A percentile compares a stretch with the other conserved stretches of the same genome.
phyloP scores from a whole-genome alignment of 352 stramenopile genomes.

The Phytophthora pistaciae region DNA sequence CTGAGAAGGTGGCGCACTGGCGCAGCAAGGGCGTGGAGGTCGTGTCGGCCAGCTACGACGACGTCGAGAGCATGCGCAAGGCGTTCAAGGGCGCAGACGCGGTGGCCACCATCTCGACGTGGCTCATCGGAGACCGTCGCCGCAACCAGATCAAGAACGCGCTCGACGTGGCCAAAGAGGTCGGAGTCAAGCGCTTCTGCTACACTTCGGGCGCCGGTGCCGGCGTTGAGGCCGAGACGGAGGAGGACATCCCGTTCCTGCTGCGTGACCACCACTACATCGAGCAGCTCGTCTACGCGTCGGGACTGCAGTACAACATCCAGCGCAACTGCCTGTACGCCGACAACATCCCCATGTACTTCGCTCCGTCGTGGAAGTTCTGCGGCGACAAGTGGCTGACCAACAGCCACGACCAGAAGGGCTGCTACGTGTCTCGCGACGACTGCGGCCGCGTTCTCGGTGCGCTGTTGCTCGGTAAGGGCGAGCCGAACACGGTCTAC shows the following conservation, averaged over 20 bases:
- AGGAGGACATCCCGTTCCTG: constrained; percentile 34
- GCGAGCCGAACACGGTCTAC: constrained; percentile 24
- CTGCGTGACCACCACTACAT: constrained; percentile 37
- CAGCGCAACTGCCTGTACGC: constrained; percentile 37
- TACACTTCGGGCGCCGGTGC: constrained; percentile 32
- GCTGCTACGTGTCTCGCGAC: constrained; percentile 28
- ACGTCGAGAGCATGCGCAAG: constrained; percentile 37
- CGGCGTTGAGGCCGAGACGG: constrained; percentile 22
- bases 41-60: constrained; percentile 30
- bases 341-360: constrained; percentile 37
- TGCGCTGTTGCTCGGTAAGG: constrained; percentile 11
- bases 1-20: not conserved
- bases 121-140: constrained; percentile 37
- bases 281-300: constrained; percentile 30
- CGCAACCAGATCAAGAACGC: constrained; percentile 35
- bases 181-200: constrained; percentile 32
- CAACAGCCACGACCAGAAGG: constrained; percentile 22
- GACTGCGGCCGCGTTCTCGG: constrained; percentile 18
- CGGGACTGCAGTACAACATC: constrained; percentile 37
- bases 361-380: constrained; percentile 39
- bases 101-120: constrained; percentile 36
- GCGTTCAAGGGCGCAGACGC: constrained; percentile 26
- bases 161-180: constrained; percentile 23
- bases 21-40: constrained; percentile 18
- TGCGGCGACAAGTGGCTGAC: constrained; percentile 35